These are phyloP conservation scores for Spongispora temasekensis DNA, from an alignment of 1,284 basidiomycete species.

Conservation along the genomic window DNA sequence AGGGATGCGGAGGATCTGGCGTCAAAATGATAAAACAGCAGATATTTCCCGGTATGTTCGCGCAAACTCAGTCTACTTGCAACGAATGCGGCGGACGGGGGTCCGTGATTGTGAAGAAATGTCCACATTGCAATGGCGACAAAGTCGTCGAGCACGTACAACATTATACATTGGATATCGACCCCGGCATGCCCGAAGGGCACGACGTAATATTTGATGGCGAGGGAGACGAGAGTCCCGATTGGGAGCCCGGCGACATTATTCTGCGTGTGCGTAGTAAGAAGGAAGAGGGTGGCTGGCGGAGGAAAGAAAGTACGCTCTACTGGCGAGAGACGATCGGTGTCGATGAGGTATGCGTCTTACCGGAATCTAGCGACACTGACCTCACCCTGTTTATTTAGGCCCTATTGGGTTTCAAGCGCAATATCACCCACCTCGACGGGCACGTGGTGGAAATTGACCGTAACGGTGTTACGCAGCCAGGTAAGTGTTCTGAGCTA, in stretches of 20 bases:
- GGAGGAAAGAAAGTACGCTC: constrained; percentile 84
- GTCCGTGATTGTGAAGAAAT: constrained; percentile 71
- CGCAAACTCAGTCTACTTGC: constrained; percentile 78
- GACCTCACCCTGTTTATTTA: constrained; percentile 31
- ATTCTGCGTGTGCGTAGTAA: constrained; percentile 79
- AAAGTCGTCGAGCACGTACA: constrained; percentile 86
- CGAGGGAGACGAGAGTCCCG: constrained; percentile 90
- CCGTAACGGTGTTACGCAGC: constrained; percentile 84
- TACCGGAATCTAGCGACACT: not conserved
- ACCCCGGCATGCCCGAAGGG: constrained; percentile 89
- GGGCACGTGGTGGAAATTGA: constrained; percentile 77
- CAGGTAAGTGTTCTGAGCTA: constrained; percentile 51
- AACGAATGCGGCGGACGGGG: constrained; percentile 84
- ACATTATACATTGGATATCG: constrained; percentile 79
- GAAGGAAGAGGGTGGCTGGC: constrained; percentile 77
- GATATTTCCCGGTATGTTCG: constrained; percentile 94
- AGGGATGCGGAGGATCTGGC: constrained; percentile 81
- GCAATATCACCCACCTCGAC: constrained; percentile 88
- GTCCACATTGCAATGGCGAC: constrained; percentile 79
- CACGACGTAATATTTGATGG: constrained; percentile 91
- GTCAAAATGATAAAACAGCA: constrained; percentile 87
- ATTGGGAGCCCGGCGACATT: constrained; percentile 92
- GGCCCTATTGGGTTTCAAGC: constrained; percentile 82
- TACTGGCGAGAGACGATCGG: constrained; percentile 91
- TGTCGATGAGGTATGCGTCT: constrained; percentile 74